Evolutionary conservation across 805 yeast species (phyloP), one percentile per base, ranked within the genome.

Genomic region (Torulaspora maleeae): DNA sequence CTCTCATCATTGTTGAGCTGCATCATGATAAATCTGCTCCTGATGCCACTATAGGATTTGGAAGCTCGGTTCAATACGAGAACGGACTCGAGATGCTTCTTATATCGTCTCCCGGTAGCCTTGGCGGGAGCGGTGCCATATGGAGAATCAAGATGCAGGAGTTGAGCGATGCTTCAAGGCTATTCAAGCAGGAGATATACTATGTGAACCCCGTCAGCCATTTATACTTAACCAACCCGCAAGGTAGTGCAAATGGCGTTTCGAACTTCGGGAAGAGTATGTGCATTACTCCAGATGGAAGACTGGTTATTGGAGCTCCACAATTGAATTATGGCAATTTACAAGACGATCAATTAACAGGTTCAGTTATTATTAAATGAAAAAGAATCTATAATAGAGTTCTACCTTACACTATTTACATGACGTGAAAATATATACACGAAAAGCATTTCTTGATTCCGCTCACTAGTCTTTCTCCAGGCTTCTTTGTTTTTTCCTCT

Each of bases 231-330:
- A 36, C 39, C 24, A 52, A 50, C 27, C 44, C 45, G 1, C 62
- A 62, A 1, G 59, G 53, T 4, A 30, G 38, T 0, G 61, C 57
- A 1, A 59, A 58, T 20, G 74, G 67, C 2, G 70, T 63, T 37
- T 57, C 72, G 6, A 77, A 74, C 15, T 77, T 74, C 57, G 83
- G 81, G 2, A 52, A 60, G 13, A 47, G 67, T 0, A 28, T 78
- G 16, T 69, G 59, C 10, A n/a, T 43, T 4, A 50, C 56, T 0
- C 59, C 63, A 25, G 47, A 52, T 7, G 54, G 54, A 16, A 44
- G 44, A 35, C 24, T 76, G 38, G 53, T 70, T 1, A 63, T 74
- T 12, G 75, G 77, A 3, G 64, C 69, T 52, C 69, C 72, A 6
- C 57, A 56, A 17, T 66, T 44, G 44, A 70, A 72, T 7, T 66